Evolutionary conservation across 805 yeast species (phyloP), one percentile per base, ranked within the genome.

Genomic region (Spathaspora gorwiae): DNA sequence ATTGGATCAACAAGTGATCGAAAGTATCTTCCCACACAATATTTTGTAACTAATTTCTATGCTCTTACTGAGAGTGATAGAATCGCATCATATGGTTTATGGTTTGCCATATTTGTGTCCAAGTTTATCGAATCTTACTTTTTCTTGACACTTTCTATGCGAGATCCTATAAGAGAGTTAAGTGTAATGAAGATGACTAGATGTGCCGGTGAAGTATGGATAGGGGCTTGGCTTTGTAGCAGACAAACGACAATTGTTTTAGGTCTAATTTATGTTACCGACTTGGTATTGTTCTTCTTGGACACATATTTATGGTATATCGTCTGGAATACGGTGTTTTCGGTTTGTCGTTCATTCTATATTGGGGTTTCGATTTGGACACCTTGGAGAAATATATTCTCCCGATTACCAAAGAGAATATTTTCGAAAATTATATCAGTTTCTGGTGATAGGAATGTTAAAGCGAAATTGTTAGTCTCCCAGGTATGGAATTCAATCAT

Each of bases 231-330:
- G 24, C 47, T 84, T 2, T 87, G 95, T 57, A 57, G 61, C 9
- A 56, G 65, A 35, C 90, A 84, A 43, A 78, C 94, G 1, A 60
- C 57, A 9, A 65, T 87, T 26, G 68, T 87, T 1, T 62, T 87
- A 13, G 56, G 58, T 0, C 63, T 84, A 47, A 71, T 87, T 53
- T 57, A 77, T 13, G 35, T 79, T 9, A 81, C 90, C 0, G 90
- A 86, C 57, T 62, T 84, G 51, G 74, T 83, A 0, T 65, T 87
- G 36, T 87, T 87, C 61, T 84, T 85, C 53, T 73, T 87, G 45
- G 96, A 87, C 54, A 87, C 95, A 0, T 87, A 87, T 54, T 66
- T 87, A 13, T 87, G 96, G 96, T 87, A 86, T 54, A 87, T 87
- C 46, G 73, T 87, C 35, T 84, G 92, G 79, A 87, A 83, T 56